Evolutionary conservation across 2,329 filamentous ascomycete species (phyloP).

Genomic region (Uncinocarpus reesii): DNA sequence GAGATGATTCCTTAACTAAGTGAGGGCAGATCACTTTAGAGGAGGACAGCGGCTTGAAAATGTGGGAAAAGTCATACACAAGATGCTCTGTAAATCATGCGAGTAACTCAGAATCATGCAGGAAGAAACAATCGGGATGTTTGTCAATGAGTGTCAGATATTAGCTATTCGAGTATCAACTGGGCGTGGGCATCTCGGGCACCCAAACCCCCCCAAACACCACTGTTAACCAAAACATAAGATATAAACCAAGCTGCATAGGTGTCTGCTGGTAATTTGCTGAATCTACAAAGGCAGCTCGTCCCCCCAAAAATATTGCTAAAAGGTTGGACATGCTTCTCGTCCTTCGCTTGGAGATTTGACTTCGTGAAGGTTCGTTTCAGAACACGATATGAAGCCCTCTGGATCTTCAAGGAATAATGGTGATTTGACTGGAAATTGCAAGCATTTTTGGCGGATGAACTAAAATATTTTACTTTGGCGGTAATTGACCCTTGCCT

Average conservation of each 20-base stretch:
- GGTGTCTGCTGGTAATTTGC: constrained; percentile 6
- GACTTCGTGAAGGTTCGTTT: constrained; percentile 2
- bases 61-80: background rate
- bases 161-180: no score
- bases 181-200: no score
- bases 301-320: background rate
- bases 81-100: background rate
- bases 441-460: background rate
- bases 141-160: no score
- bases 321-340: background rate
- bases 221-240: no score
- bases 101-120: no score
- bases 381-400: constrained; percentile 1
- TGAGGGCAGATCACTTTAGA: background rate
- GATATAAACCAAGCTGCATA: background rate
- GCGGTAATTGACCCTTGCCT: no score
- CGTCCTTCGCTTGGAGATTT: background rate
- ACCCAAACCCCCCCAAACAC: no score
- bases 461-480: no score
- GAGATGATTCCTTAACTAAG: no score
- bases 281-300: background rate
- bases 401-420: background rate
- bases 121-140: no score
- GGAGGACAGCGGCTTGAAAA: background rate
- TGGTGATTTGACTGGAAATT: background rate